Conservation (phyloP, 805 yeast genomes). For the Kregervanrija fluxuum region DNA sequence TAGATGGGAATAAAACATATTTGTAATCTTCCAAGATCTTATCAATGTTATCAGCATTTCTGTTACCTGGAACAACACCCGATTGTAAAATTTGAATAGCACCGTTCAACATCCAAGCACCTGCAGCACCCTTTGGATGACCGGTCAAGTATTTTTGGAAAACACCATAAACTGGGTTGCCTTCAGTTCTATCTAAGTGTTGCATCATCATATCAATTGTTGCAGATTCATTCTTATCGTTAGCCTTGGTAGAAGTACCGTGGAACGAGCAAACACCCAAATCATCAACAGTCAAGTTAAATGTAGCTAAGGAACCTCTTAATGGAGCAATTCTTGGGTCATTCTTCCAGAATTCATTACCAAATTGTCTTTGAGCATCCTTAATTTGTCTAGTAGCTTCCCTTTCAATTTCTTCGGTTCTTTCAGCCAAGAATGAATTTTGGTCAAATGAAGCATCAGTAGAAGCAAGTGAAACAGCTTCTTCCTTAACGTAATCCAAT, state of each 20-base stretch:
- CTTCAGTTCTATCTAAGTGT: constrained; percentile 94
- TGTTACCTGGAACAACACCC: constrained; percentile 97
- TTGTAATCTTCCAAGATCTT: constrained; percentile 73
- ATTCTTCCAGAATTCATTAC: constrained; percentile 84
- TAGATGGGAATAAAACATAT: constrained; percentile 89
- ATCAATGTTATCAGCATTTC: constrained; percentile 97
- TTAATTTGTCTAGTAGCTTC: constrained; percentile 80
- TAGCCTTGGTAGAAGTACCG: constrained; percentile 98
- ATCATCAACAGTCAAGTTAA: constrained; percentile 89
- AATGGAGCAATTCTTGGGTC: constrained; percentile 95
- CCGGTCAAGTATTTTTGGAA: constrained; percentile 99
- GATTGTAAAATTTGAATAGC: constrained; percentile 86
- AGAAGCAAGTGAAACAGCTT: constrained; percentile 47
- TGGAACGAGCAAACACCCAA: constrained; percentile 97
- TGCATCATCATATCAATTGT: constrained; percentile 88
- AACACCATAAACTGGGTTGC: constrained; percentile 96
- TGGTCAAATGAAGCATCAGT: constrained; percentile 45
- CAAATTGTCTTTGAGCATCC: constrained; percentile 90
- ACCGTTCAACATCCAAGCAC: constrained; percentile 99
- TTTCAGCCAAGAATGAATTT: constrained; percentile 59
- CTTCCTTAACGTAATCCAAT: constrained; percentile 60
- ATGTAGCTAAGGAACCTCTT: constrained; percentile 94
- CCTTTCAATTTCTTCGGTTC: constrained; percentile 78
- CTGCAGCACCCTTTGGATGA: constrained; percentile 99
- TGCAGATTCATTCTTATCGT: constrained; percentile 95